Percentiles rank a stretch among this genome's conserved stretches.
These are phyloP conservation scores for Triticum turgidum DNA, from an alignment of 176 grass and related monocot genomes.

Conservation along the genomic window DNA sequence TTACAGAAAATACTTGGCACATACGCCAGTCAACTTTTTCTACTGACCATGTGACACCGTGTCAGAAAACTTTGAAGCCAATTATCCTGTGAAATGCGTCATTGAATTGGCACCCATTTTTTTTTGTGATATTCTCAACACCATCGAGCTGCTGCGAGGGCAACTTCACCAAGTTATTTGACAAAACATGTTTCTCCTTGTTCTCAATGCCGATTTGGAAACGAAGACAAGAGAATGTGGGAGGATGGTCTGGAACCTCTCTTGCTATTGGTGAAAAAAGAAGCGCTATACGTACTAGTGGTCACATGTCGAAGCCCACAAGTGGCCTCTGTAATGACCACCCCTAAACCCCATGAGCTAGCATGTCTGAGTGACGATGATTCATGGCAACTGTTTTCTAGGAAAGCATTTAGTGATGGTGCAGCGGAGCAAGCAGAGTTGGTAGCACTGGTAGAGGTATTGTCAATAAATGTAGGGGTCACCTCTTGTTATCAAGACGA, in stretches of 20 bases:
- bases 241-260: background rate
- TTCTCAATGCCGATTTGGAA: constrained; percentile 56
- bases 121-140: background rate
- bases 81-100: background rate
- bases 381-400: constrained; percentile 32
- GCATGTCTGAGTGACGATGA: background rate
- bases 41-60: constrained; percentile 38
- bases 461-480: constrained; percentile 18
- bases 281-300: constrained; percentile 11
- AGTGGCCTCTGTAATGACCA: constrained; percentile 30
- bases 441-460: background rate
- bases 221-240: constrained; percentile 14
- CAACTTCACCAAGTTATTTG: background rate
- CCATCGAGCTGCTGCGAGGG: background rate
- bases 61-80: constrained; percentile 27
- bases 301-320: constrained; percentile 26
- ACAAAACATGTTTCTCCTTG: background rate
- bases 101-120: constrained; percentile 7
- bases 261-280: background rate
- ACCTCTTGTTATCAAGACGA: constrained; percentile 31
- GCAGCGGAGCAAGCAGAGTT: background rate
- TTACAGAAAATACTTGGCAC: too few species aligned
- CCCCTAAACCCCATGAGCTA: background rate
- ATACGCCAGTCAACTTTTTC: background rate
- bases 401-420: constrained; percentile 24